A percentile compares a stretch with the other conserved stretches of the same genome.
Evolutionary conservation across 768 basidiomycete species (phyloP).

Genomic region (Mycena olivaceomarginata): DNA sequence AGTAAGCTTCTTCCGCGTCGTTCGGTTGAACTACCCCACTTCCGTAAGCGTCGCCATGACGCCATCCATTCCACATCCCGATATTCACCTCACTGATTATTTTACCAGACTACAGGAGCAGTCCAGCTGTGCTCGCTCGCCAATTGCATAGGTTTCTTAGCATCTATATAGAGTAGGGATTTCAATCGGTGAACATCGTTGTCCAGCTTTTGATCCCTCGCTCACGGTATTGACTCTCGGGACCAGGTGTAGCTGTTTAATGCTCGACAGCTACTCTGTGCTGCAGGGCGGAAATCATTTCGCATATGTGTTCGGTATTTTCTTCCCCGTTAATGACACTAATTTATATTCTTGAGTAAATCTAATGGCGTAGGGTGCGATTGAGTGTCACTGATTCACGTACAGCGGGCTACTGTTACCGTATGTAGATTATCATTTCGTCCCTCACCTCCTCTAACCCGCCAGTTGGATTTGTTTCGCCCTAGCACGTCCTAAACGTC

Average conservation of each 20-base stretch:
- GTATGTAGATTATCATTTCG: too few relatives aligned
- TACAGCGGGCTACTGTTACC: too few relatives aligned
- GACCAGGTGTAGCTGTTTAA: neutral
- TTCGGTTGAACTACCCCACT: neutral
- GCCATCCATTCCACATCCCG: neutral
- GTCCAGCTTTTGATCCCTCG: neutral
- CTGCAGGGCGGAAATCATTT: neutral
- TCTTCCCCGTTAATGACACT: too few relatives aligned
- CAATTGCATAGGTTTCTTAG: too few relatives aligned
- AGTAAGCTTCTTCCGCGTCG: neutral
- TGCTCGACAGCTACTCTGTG: neutral
- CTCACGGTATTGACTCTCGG: neutral
- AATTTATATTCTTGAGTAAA: too few relatives aligned
- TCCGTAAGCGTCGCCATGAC: neutral
- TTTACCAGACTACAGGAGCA: neutral
- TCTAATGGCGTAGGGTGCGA: too few relatives aligned
- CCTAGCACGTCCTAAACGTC: too few relatives aligned
- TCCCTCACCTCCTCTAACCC: too few relatives aligned
- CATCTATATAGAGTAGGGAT: neutral
- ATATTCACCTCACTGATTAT: slow-evolving; percentile 1
- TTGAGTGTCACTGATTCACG: too few relatives aligned
- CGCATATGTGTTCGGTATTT: neutral
- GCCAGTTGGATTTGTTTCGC: too few relatives aligned
- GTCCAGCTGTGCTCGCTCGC: slow-evolving; percentile 1
- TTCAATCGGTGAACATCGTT: neutral